A percentile compares a stretch with the other conserved stretches of the same genome.
These are phyloP conservation scores for Saccharomyces uvarum DNA, from an alignment of 1,139 yeast species.

Conservation along the genomic window DNA sequence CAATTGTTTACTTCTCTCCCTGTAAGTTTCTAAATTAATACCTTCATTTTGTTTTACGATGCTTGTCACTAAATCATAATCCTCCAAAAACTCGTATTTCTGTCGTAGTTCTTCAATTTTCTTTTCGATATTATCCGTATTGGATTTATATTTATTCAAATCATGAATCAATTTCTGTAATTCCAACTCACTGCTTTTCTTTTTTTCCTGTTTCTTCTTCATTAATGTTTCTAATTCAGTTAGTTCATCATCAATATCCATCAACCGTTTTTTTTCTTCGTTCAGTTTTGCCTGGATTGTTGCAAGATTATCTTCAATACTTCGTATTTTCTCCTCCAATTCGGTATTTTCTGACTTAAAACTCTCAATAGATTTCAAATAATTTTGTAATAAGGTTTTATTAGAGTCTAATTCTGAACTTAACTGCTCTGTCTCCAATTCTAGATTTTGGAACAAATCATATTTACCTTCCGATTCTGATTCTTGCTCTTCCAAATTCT, in stretches of 20 bases:
- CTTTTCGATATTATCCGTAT: constrained; percentile 37
- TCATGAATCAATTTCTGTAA: constrained; percentile 59
- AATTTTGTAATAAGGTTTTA: constrained; percentile 38
- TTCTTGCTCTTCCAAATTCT: constrained; percentile 34
- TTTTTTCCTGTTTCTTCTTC: constrained; percentile 43
- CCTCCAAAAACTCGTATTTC: constrained; percentile 69
- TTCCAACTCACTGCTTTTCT: constrained; percentile 47
- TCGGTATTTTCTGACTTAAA: constrained; percentile 33
- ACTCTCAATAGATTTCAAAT: constrained; percentile 36
- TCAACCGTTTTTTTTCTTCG: constrained; percentile 50
- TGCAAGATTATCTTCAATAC: constrained; percentile 6
- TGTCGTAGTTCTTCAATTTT: constrained; percentile 44
- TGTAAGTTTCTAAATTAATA: constrained; percentile 56
- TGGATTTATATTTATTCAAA: constrained; percentile 48
- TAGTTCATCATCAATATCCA: constrained; percentile 75
- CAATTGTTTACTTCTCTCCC: constrained; percentile 49
- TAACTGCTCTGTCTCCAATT: constrained; percentile 66
- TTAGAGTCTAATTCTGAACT: constrained; percentile 46
- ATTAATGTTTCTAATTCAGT: constrained; percentile 51
- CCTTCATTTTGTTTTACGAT: constrained; percentile 53
- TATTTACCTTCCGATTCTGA: constrained; percentile 39
- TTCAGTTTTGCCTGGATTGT: constrained; percentile 30
- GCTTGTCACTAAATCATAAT: constrained; percentile 47
- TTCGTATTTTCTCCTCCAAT: constrained; percentile 29
- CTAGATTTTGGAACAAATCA: constrained; percentile 53